Conservation (phyloP, 179 eudicot genomes). For the Beta corolliflora region DNA sequence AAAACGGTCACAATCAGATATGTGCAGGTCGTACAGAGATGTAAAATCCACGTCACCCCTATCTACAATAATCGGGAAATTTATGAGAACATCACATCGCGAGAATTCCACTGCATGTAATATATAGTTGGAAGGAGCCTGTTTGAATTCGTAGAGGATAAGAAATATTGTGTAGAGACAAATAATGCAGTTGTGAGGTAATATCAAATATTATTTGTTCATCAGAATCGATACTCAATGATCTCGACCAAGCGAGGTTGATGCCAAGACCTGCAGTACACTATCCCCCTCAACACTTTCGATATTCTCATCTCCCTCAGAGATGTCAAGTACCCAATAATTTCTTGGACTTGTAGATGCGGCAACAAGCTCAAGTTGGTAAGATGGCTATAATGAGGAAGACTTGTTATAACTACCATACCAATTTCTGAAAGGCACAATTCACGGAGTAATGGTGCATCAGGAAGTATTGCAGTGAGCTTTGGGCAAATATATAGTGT, state of each 20-base stretch:
- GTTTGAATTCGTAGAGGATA: no score
- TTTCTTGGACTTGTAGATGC: background rate
- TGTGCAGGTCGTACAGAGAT: background rate
- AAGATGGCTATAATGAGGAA: background rate
- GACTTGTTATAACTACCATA: background rate
- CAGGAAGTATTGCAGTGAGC: background rate
- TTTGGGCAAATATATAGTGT: background rate
- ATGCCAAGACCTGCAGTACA: rapidly evolving
- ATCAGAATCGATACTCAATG: background rate
- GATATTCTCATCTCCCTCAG: no score
- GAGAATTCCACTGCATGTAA: rapidly evolving
- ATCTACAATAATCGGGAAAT: no score
- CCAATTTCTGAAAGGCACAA: background rate
- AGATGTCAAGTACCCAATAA: no score
- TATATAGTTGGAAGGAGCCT: no score
- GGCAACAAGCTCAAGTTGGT: background rate
- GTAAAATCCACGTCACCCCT: background rate
- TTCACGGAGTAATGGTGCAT: background rate
- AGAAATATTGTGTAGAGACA: no score
- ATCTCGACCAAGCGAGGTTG: no score
- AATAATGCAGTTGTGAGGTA: no score
- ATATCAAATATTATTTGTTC: no score
- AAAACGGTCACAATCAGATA: background rate
- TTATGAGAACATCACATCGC: no score
- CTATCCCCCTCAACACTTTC: no score